Evolutionary conservation across 2,329 filamentous ascomycete genomes (phyloP).

Genomic region (Nectriaceae sp.): DNA sequence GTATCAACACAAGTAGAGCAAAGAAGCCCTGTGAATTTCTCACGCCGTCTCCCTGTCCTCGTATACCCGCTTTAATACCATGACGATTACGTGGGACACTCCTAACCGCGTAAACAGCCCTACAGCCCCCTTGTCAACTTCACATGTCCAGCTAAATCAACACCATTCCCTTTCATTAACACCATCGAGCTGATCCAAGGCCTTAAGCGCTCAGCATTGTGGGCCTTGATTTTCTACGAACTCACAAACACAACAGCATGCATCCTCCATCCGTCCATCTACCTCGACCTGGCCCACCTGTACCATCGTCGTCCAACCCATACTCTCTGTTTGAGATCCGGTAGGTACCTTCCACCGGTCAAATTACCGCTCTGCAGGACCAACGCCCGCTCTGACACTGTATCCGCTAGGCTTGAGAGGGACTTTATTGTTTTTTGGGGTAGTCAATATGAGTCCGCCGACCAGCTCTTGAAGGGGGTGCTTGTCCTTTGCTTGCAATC

Average conservation of each 20-base stretch:
- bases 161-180: not conserved
- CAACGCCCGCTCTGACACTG: not conserved
- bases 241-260: not conserved
- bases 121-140: not conserved
- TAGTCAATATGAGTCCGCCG: conserved; percentile 70
- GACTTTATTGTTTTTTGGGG: conserved; percentile 79
- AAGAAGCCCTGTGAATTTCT: no score
- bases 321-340: conserved; percentile 58
- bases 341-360: conserved; percentile 31
- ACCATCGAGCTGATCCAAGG: not conserved
- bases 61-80: not conserved
- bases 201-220: not conserved
- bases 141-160: not conserved
- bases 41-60: not conserved
- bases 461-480: conserved; percentile 70
- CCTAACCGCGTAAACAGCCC: not conserved
- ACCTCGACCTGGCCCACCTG: not conserved
- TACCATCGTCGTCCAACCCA: conserved; percentile 29
- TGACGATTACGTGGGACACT: not conserved
- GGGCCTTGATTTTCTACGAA: not conserved
- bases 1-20: not conserved
- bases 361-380: not conserved
- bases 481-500: conserved; percentile 72
- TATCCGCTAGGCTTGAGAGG: conserved; percentile 63
- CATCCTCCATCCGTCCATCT: not conserved